Percentiles rank a stretch among this genome's conserved stretches.
phyloP scores from a whole-genome alignment of 108 stramenopile genomes.

The Pseudonitzschia multistriata region DNA sequence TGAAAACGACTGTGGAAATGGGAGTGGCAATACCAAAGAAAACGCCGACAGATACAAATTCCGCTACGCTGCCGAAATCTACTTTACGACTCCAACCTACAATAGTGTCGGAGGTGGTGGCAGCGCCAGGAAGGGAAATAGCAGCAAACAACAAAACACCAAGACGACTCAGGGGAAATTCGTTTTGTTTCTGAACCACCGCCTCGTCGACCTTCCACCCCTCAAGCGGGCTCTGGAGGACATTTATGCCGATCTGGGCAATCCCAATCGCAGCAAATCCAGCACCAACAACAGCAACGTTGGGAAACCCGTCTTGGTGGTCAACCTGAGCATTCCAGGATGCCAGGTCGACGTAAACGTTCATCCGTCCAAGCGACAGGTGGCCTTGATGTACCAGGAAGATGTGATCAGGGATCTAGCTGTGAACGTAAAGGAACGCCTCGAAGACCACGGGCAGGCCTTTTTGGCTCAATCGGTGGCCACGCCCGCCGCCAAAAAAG shows the following conservation, averaged over 20 bases:
- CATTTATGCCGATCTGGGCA: conserved; percentile 80
- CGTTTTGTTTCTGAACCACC: conserved; percentile 94
- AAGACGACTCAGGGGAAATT: conserved; percentile 43
- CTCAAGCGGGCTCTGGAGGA: conserved; percentile 83
- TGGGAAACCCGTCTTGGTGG: conserved; percentile 88
- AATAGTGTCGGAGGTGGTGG: background rate
- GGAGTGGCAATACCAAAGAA: background rate
- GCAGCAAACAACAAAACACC: background rate
- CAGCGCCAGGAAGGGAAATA: background rate
- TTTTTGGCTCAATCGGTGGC: conserved; percentile 34
- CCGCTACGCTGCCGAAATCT: conserved; percentile 21
- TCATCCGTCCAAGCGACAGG: conserved; percentile 97
- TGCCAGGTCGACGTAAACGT: conserved; percentile 97
- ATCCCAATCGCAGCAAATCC: conserved; percentile 9
- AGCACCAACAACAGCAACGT: background rate
- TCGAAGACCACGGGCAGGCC: conserved; percentile 34
- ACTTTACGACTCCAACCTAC: conserved; percentile 21
- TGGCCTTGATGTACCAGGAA: conserved; percentile 92
- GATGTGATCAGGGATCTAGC: conserved; percentile 53
- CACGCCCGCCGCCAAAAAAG: conserved; percentile 15
- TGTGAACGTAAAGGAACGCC: conserved; percentile 31
- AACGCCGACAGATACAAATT: conserved; percentile 16
- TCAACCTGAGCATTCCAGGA: conserved; percentile 79
- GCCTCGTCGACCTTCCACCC: conserved; percentile 76
- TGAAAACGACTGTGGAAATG: conserved; percentile 15